Conservation (phyloP, 1,284 basidiomycete species). For the Cryptococcus sp. region DNA sequence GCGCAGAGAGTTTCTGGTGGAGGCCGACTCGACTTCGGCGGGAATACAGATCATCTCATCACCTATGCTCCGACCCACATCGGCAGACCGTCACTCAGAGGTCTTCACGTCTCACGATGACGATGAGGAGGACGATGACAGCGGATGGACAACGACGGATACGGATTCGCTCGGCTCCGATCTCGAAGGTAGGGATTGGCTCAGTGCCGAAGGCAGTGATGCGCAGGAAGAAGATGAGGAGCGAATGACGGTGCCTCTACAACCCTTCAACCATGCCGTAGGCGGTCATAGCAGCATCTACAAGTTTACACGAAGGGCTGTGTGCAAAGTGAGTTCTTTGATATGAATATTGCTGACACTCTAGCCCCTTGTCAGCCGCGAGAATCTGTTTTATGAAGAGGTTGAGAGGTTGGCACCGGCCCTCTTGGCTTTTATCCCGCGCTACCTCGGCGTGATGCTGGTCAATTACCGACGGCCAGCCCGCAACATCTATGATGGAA, state of each 20-base stretch:
- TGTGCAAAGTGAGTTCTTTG: constrained; percentile 82
- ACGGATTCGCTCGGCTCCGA: constrained; percentile 17
- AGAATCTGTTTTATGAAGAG: constrained; percentile 97
- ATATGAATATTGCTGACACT: constrained; percentile 1
- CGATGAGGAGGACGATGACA: constrained; percentile 20
- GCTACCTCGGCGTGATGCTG: constrained; percentile 96
- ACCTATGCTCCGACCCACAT: not conserved
- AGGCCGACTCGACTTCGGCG: not conserved
- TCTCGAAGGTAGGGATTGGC: constrained; percentile 17
- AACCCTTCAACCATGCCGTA: constrained; percentile 96
- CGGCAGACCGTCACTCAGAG: not conserved
- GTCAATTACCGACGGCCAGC: constrained; percentile 79
- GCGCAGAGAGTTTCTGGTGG: constrained; percentile 4
- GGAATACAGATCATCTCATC: not conserved
- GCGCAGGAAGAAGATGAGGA: constrained; percentile 35
- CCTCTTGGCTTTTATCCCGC: constrained; percentile 87
- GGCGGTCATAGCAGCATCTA: constrained; percentile 97
- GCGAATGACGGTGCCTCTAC: constrained; percentile 87
- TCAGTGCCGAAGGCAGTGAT: constrained; percentile 11
- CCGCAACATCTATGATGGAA: constrained; percentile 26
- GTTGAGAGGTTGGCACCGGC: constrained; percentile 91
- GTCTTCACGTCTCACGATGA: not conserved
- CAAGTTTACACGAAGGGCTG: constrained; percentile 94
- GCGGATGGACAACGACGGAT: constrained; percentile 26
- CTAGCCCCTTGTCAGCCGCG: constrained; percentile 89